phyloP scores from a whole-genome alignment of 176 grass and related monocot genomes.

The Bonia amplexicaulis region DNA sequence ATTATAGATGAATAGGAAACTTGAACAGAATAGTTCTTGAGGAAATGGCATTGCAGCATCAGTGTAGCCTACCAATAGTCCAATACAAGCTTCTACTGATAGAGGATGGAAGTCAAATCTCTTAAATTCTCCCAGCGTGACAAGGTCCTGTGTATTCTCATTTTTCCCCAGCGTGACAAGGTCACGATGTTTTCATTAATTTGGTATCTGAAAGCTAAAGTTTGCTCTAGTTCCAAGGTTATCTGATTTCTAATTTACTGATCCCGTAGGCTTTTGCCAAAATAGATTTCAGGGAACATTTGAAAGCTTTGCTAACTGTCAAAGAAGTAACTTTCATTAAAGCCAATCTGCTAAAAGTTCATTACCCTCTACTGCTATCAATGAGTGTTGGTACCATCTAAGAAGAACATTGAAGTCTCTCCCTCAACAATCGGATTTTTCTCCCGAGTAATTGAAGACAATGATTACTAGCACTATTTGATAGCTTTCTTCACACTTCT shows the following conservation, averaged over 20 bases:
- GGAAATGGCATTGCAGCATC: not conserved
- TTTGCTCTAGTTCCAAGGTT: not conserved
- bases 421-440: slow-evolving; percentile 9
- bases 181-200: not conserved
- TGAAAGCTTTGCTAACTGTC: not conserved
- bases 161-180: not conserved
- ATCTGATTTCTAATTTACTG: not conserved
- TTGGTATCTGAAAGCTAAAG: slow-evolving; percentile 3
- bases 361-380: not conserved
- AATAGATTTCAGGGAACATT: not conserved
- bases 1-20: not conserved
- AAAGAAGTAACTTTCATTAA: slow-evolving; percentile 12
- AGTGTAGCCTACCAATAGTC: not conserved
- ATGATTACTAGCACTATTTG: slow-evolving; percentile 27
- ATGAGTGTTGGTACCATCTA: not conserved
- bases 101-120: not conserved
- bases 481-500: slow-evolving; percentile 28
- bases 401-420: slow-evolving; percentile 6
- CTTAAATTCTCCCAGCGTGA: not conserved
- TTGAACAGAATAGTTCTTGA: not conserved
- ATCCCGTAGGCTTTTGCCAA: not conserved
- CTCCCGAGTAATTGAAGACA: slow-evolving; percentile 17
- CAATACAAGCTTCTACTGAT: not conserved
- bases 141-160: slow-evolving; percentile 1
- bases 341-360: slow-evolving; percentile 8